Evolutionary conservation across 192 early-diverging fungal species (phyloP).

Genomic region (Entophlyctis luteolus): DNA sequence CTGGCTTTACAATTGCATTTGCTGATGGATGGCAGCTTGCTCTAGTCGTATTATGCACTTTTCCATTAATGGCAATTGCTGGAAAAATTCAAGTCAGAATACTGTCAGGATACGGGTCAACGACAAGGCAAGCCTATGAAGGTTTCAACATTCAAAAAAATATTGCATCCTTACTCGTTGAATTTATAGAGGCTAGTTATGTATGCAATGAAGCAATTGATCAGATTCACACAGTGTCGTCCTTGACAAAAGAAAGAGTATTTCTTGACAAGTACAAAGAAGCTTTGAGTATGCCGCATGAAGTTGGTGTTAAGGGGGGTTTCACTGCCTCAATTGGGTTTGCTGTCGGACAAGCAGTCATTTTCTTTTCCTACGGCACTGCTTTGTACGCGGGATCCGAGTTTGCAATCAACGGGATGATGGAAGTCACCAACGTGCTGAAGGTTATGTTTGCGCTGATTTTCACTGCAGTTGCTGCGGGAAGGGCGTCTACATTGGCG

Average conservation of each 20-base stretch:
- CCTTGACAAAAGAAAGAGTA: constrained; percentile 61
- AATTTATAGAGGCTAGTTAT: constrained; percentile 46
- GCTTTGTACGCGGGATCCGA: constrained; percentile 82
- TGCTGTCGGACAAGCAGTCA: constrained; percentile 65
- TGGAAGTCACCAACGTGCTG: constrained; percentile 43
- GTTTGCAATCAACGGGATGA: constrained; percentile 49
- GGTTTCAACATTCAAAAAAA: neutral
- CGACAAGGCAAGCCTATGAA: constrained; percentile 61
- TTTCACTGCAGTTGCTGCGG: constrained; percentile 71
- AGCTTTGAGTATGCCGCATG: constrained; percentile 66
- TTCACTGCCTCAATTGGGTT: constrained; percentile 66
- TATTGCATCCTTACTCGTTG: neutral
- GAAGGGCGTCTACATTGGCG: constrained; percentile 70
- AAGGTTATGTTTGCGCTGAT: constrained; percentile 45
- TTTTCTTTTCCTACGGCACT: constrained; percentile 71
- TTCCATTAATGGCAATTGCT: constrained; percentile 46
- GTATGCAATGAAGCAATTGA: constrained; percentile 80
- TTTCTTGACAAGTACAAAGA: constrained; percentile 66
- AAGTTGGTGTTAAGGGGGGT: constrained; percentile 60
- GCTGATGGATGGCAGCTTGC: constrained; percentile 76
- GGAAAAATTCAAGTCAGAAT: constrained; percentile 57
- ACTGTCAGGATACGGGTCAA: constrained; percentile 52
- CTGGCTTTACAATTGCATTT: constrained; percentile 42
- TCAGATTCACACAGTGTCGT: constrained; percentile 79
- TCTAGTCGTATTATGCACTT: constrained; percentile 50